Percentiles rank a stretch among this genome's conserved stretches.
phyloP scores from a whole-genome alignment of 352 stramenopile genomes.

The Pythium chondricola region DNA sequence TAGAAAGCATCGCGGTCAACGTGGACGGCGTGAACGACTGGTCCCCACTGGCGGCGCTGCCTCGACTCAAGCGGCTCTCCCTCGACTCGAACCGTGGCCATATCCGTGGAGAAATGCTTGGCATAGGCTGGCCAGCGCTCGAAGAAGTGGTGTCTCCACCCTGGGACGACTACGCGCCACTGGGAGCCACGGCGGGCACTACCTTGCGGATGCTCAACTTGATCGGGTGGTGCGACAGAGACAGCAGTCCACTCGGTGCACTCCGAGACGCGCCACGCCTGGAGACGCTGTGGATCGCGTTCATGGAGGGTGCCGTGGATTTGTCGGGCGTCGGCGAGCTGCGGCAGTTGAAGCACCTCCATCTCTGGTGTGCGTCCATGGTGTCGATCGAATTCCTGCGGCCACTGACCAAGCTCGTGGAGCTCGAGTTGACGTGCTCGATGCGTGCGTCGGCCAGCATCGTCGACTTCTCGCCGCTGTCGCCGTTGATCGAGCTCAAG shows the following conservation, averaged over 20 bases:
- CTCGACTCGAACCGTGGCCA: slow-evolving; percentile 1
- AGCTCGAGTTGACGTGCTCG: slow-evolving; percentile 7
- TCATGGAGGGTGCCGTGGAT: slow-evolving; percentile 11
- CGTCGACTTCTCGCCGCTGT: slow-evolving; percentile 10
- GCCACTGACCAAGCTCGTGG: slow-evolving; percentile 4
- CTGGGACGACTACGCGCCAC: slow-evolving; percentile 13
- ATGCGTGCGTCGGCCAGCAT: slow-evolving; percentile 4
- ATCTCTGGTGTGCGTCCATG: slow-evolving; percentile 12
- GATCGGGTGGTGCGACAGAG: slow-evolving; percentile 12
- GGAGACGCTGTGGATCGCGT: slow-evolving; percentile 8
- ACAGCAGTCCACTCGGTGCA: slow-evolving; percentile 9
- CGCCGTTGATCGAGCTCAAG: neutral
- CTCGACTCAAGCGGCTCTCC: neutral
- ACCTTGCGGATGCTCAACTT: slow-evolving; percentile 1
- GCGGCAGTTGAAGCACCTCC: slow-evolving; percentile 2
- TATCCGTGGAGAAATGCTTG: slow-evolving; percentile 3
- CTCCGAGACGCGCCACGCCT: slow-evolving; percentile 1
- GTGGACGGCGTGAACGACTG: slow-evolving; percentile 11
- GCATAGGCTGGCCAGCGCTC: slow-evolving; percentile 5
- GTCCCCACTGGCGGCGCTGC: slow-evolving; percentile 7
- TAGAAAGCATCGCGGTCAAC: slow-evolving; percentile 11
- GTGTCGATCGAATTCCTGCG: slow-evolving; percentile 15
- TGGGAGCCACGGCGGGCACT: neutral
- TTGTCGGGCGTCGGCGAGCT: slow-evolving; percentile 13
- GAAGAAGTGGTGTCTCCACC: slow-evolving; percentile 13